These are phyloP conservation scores for Lodderomyces parapsilosis DNA, from an alignment of 1,139 yeast genomes.

Conservation along the genomic window DNA sequence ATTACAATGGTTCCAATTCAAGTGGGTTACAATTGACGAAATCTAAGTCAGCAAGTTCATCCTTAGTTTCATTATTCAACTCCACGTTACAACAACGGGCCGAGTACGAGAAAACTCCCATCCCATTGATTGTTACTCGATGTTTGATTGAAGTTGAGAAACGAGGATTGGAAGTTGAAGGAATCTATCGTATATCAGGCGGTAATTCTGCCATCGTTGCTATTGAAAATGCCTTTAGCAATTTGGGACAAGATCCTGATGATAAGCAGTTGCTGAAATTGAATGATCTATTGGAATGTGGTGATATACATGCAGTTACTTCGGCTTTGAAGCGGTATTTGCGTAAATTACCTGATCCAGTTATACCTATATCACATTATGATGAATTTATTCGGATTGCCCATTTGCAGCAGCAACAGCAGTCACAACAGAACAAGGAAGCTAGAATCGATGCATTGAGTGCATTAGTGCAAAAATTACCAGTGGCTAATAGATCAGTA, in stretches of 20 bases:
- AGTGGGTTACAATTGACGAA: constrained; percentile 4
- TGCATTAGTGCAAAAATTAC: constrained; percentile 45
- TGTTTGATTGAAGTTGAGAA: constrained; percentile 80
- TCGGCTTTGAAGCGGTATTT: constrained; percentile 84
- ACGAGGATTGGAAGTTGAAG: constrained; percentile 74
- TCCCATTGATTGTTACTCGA: constrained; percentile 71
- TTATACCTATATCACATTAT: constrained; percentile 70
- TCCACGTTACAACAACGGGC: constrained; percentile 61
- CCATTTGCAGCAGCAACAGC: constrained; percentile 12
- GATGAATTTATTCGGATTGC: constrained; percentile 57
- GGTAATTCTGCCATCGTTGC: constrained; percentile 73
- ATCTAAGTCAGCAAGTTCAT: constrained; percentile 6
- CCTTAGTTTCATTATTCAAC: constrained; percentile 30
- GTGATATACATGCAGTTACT: constrained; percentile 85
- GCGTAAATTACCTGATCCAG: constrained; percentile 81
- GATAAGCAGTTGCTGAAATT: constrained; percentile 40
- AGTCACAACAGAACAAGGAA: constrained; percentile 16
- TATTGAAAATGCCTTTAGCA: constrained; percentile 48
- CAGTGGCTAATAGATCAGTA: constrained; percentile 64
- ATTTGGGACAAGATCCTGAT: constrained; percentile 26
- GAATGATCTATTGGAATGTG: constrained; percentile 54
- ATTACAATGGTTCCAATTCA: constrained; percentile 2
- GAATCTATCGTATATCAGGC: constrained; percentile 89
- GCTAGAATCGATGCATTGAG: constrained; percentile 30
- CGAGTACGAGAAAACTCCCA: constrained; percentile 53